Conservation (phyloP, 2,329 filamentous ascomycete species). For the Penicillium sp. region DNA sequence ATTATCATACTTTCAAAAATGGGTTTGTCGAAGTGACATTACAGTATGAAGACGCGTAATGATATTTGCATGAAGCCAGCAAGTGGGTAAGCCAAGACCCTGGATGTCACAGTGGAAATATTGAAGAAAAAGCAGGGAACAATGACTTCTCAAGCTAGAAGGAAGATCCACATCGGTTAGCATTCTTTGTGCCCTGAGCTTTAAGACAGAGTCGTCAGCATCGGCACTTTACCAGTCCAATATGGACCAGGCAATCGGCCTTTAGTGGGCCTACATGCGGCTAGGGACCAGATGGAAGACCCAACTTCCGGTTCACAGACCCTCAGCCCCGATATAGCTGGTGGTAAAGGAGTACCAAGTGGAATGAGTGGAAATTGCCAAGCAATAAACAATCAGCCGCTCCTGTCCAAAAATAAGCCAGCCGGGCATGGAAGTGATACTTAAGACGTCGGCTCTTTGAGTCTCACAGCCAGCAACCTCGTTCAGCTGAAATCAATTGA, state of each 20-base stretch:
- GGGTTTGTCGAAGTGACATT: not conserved
- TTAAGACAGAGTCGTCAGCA: constrained; percentile 2
- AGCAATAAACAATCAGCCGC: not conserved
- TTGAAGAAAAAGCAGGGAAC: not conserved
- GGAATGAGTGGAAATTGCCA: not conserved
- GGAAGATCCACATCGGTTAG: not conserved
- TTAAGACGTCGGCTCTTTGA: not conserved
- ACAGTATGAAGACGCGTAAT: not conserved
- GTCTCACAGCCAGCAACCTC: constrained; percentile 1
- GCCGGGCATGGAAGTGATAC: not conserved
- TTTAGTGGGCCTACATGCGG: not conserved
- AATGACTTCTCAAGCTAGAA: not conserved
- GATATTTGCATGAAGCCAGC: not conserved
- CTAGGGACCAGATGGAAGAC: not conserved
- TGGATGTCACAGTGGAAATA: not conserved
- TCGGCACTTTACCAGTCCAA: not conserved
- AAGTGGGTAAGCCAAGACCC: not conserved
- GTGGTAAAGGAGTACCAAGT: not conserved
- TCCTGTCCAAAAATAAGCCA: not conserved
- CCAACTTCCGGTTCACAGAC: not conserved
- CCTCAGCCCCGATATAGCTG: not conserved
- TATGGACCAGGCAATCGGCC: not conserved
- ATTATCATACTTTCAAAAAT: not conserved
- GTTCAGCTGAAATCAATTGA: not conserved
- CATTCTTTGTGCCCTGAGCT: not conserved